These are phyloP conservation scores for Suillus bovinus DNA, from an alignment of 768 basidiomycete genomes.

Conservation along the genomic window DNA sequence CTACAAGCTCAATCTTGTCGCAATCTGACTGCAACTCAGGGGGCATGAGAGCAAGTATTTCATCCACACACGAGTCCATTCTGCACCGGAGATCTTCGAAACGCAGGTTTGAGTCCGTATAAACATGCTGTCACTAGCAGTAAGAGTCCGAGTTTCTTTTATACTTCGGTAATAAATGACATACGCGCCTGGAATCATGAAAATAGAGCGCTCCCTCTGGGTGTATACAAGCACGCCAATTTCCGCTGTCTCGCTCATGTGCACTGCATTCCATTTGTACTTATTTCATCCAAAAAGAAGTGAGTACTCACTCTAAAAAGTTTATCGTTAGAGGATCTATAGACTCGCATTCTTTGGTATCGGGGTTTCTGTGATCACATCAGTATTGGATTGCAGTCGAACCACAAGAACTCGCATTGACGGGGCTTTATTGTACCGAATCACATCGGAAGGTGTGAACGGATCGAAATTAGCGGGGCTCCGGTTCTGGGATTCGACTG, in stretches of 20 bases:
- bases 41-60: neutral
- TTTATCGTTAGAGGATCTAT: neutral
- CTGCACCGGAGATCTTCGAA: no score
- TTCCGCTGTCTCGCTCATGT: neutral
- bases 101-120: slow-evolving; percentile 48
- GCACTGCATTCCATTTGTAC: neutral
- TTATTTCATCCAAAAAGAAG: neutral
- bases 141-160: neutral
- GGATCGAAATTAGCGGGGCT: neutral
- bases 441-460: neutral
- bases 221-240: slow-evolving; percentile 45
- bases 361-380: neutral
- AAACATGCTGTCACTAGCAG: slow-evolving; percentile 35
- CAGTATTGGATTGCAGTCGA: neutral
- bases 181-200: slow-evolving; percentile 41
- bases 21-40: neutral
- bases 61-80: neutral
- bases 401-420: neutral
- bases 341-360: neutral
- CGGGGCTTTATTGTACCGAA: neutral
- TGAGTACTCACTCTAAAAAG: neutral
- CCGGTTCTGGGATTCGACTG: neutral
- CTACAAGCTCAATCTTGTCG: neutral
- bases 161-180: neutral
- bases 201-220: slow-evolving; percentile 62